Evolutionary conservation across 2,329 filamentous ascomycete species (phyloP), one percentile per base, ranked within the genome.

Genomic region (Arthrobotrys sinensis): DNA sequence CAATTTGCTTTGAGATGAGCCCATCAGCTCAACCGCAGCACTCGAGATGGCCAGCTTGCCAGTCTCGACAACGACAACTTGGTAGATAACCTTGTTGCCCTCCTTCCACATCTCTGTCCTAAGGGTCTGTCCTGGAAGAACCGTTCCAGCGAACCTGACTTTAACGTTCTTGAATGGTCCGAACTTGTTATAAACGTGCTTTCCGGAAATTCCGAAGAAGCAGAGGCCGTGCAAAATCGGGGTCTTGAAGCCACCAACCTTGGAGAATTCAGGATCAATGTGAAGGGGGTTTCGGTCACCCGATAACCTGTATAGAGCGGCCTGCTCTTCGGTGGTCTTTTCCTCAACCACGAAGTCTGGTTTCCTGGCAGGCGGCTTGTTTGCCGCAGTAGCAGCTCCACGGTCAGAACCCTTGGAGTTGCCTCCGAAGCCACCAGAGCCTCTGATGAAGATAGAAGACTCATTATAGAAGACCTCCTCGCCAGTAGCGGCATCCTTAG

Each of bases 381-480:
- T 94, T 28, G 90, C 86, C 1, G 92, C 91, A 1, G 93, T 97
- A 52, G 92, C 90, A 14, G 91, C 90, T 76, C 95, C 94, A 70
- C 96, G 89, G 82, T 97, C 92, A 16, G 85, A 83, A 28, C 91
- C 90, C 86, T 94, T 95, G 85, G 90, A 90, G 67, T 90, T 89
- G 7, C 96, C 96, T 70, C 92, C 94, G 82, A 98, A 98, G 69
- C 94, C 94, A 80, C 96, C 96, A 75, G 91, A 92, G 60, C 95
- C 95, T 75, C 95, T 91, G 80, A 99, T 90, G 87, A 99, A 97
- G 81, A 94, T 90, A n/a, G 92, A 95, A 80, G 89, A 90, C 85
- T 99, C 96, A 86, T 97, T 98, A 88, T 98, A 98, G 87, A 98
- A 98, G 80, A 99, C 86, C 76, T 96, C 92, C 84, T 97, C 93